These are phyloP conservation scores for Gossypium turneri DNA, from an alignment of 345 rosid genomes.

Conservation along the genomic window DNA sequence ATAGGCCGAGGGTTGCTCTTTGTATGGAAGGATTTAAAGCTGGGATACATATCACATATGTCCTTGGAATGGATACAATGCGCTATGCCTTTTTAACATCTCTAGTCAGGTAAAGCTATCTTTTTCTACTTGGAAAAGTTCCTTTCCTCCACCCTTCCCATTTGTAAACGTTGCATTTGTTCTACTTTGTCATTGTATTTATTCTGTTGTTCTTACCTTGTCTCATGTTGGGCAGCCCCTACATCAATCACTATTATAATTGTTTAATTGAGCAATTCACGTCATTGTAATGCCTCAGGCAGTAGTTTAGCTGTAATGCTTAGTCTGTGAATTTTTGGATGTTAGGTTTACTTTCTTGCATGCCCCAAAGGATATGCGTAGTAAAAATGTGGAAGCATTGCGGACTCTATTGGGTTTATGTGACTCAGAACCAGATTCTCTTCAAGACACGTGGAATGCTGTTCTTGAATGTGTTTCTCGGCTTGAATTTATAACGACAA, in stretches of 20 bases:
- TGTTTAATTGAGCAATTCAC: background rate
- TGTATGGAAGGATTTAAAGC: constrained; percentile 99
- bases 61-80: constrained; percentile 99
- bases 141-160: background rate
- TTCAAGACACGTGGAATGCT: constrained; percentile 99
- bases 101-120: constrained; percentile 67
- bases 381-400: constrained; percentile 97
- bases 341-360: constrained; percentile 97
- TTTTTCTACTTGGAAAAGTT: constrained; percentile 8
- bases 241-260: background rate
- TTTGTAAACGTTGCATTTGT: background rate
- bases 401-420: constrained; percentile 73
- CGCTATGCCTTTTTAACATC: constrained; percentile 98
- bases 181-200: constrained; percentile 10
- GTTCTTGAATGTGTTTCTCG: constrained; percentile 97
- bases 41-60: constrained; percentile 85
- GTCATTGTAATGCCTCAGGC: background rate
- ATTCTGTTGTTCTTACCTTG: background rate
- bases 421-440: constrained; percentile 68
- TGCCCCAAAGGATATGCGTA: constrained; percentile 96
- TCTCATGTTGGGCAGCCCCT: too few relatives aligned
- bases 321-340: constrained; percentile 15
- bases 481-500: constrained; percentile 83
- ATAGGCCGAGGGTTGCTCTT: constrained; percentile 79
- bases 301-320: background rate